Conservation (phyloP, 495 filamentous ascomycete species). For the Xeromyces bisporus region DNA sequence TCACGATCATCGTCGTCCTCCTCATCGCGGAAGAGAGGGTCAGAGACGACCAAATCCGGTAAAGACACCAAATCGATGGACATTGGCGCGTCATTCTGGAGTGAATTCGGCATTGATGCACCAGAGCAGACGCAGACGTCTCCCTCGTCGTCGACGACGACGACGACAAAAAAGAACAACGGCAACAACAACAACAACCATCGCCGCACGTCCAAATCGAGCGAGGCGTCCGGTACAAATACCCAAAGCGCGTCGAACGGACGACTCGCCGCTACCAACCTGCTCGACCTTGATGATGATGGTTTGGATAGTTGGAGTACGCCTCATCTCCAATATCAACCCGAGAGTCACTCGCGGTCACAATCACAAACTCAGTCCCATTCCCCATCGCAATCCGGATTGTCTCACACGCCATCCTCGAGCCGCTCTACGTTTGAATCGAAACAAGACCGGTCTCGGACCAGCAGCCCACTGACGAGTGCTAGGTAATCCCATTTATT, state of each 20-base stretch:
- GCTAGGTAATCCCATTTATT: conserved; percentile 32
- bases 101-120: conserved; percentile 38
- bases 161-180: background rate
- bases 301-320: conserved; percentile 61
- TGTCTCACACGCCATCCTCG: conserved; percentile 29
- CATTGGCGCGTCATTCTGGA: conserved; percentile 33
- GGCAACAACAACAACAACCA: conserved; percentile 7
- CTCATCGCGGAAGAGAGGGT: conserved; percentile 13
- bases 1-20: conserved; percentile 25
- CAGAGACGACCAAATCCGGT: conserved; percentile 26
- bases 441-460: conserved; percentile 28
- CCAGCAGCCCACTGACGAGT: conserved; percentile 33
- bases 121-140: conserved; percentile 27
- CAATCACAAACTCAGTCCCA: background rate
- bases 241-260: conserved; percentile 18
- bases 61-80: conserved; percentile 30
- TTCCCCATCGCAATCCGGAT: no score
- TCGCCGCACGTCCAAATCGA: conserved; percentile 5
- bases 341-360: no score
- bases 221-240: conserved; percentile 3
- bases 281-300: conserved; percentile 43
- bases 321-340: conserved; percentile 26
- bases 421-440: conserved; percentile 29
- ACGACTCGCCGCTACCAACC: conserved; percentile 17
- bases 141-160: background rate